Conservation (phyloP, 176 grass and related monocot species). For the Carex littledalei region DNA sequence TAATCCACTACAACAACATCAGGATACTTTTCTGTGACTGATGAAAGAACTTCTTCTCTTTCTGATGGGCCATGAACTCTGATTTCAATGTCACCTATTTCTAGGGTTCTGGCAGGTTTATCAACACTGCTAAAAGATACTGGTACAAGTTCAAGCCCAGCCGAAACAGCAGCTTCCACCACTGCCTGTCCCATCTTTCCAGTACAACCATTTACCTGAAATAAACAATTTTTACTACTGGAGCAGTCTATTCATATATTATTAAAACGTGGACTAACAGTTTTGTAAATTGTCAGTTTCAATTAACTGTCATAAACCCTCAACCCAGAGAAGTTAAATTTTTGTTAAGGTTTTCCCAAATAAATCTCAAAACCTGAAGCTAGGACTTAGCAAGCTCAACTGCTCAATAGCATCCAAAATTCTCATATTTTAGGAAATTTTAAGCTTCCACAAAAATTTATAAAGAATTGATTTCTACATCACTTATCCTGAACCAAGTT, state of each 20-base stretch:
- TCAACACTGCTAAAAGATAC: slow-evolving; percentile 58
- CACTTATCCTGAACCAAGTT: not conserved
- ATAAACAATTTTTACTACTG: not conserved
- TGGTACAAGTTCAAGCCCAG: slow-evolving; percentile 77
- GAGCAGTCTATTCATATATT: not conserved
- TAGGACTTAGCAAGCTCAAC: not conserved
- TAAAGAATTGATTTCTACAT: not conserved
- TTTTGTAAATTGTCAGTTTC: not conserved
- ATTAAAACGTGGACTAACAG: not conserved
- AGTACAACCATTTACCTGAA: slow-evolving; percentile 79
- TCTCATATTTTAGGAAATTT: not conserved
- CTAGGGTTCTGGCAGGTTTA: slow-evolving; percentile 46
- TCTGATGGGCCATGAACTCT: slow-evolving; percentile 54
- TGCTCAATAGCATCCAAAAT: not conserved
- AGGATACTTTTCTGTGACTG: slow-evolving; percentile 51
- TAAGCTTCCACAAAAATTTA: not conserved
- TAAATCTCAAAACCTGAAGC: not conserved
- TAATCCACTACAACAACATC: slow-evolving; percentile 83
- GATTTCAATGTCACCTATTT: slow-evolving; percentile 53
- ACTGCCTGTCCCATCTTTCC: slow-evolving; percentile 90
- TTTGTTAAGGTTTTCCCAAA: not conserved
- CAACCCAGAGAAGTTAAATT: slow-evolving; percentile 2
- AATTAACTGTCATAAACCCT: slow-evolving; percentile 13
- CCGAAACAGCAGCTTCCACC: slow-evolving; percentile 57
- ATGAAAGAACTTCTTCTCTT: slow-evolving; percentile 56